These are phyloP conservation scores for Aspergillus ostianus DNA, from an alignment of 495 filamentous ascomycete species.

Conservation along the genomic window DNA sequence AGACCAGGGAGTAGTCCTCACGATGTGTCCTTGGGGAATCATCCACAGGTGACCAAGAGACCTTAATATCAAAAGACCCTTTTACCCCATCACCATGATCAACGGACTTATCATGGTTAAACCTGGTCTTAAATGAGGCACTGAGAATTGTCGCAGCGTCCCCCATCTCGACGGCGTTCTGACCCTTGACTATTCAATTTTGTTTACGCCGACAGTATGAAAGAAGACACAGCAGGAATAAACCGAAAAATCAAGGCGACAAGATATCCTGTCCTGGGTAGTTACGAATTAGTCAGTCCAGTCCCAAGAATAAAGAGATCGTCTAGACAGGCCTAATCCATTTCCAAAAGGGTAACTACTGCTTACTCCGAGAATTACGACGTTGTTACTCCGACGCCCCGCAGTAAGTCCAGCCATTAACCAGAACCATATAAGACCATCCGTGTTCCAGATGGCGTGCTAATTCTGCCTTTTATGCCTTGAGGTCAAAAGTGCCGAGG, in stretches of 20 bases:
- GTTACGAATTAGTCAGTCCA: neutral
- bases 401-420: neutral
- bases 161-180: neutral
- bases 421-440: neutral
- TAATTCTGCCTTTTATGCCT: no score
- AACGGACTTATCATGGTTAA: neutral
- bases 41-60: neutral
- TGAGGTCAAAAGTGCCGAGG: neutral
- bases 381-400: neutral
- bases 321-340: neutral
- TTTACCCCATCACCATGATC: neutral
- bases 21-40: neutral
- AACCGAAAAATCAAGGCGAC: neutral
- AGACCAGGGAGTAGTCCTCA: neutral
- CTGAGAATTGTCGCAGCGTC: neutral
- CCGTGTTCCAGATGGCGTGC: neutral
- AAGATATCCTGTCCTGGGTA: neutral
- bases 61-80: neutral
- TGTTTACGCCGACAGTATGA: neutral
- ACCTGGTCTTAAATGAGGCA: neutral
- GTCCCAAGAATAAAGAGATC: neutral
- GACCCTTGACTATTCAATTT: neutral
- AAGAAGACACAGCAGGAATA: neutral
- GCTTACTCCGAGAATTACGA: neutral
- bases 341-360: neutral